Evolutionary conservation across 2,329 filamentous ascomycete genomes (phyloP).

Genomic region (Neonectria faginata): DNA sequence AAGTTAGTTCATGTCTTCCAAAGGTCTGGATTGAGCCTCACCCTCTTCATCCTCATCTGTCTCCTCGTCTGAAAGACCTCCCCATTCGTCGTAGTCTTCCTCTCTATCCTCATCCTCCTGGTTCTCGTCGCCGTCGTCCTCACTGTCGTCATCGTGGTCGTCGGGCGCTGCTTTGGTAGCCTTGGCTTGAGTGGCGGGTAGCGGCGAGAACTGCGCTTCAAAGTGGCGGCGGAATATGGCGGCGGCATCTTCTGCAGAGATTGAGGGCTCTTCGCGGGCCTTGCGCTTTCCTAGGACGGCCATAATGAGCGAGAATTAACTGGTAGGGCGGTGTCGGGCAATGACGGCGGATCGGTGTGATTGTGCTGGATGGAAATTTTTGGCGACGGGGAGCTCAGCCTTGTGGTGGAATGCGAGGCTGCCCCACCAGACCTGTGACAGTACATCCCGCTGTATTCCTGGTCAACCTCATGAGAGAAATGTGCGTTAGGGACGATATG

Average conservation of each 20-base stretch:
- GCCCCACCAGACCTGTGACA: slow-evolving; percentile 36
- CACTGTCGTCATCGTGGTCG: slow-evolving; percentile 44
- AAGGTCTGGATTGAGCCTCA: slow-evolving; percentile 9
- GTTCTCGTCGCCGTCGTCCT: slow-evolving; percentile 46
- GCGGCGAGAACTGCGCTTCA: slow-evolving; percentile 85
- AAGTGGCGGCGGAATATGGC: slow-evolving; percentile 87
- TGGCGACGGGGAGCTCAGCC: slow-evolving; percentile 38
- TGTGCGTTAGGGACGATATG: not conserved
- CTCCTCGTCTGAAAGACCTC: slow-evolving; percentile 45
- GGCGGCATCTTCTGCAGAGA: slow-evolving; percentile 67
- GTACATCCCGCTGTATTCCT: not conserved
- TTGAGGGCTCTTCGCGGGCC: slow-evolving; percentile 43
- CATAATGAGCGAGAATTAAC: slow-evolving; percentile 49
- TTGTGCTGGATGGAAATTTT: slow-evolving; percentile 34
- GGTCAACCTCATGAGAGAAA: not conserved
- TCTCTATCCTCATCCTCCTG: slow-evolving; percentile 53
- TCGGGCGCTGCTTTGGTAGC: slow-evolving; percentile 43
- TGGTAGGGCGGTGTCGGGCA: slow-evolving; percentile 15
- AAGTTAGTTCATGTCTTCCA: not conserved
- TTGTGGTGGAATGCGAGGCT: slow-evolving; percentile 41
- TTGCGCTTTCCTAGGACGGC: slow-evolving; percentile 64
- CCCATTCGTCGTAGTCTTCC: slow-evolving; percentile 44
- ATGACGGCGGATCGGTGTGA: slow-evolving; percentile 12
- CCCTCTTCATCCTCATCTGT: slow-evolving; percentile 39
- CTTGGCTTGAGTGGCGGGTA: slow-evolving; percentile 56